These are phyloP conservation scores for Candida easanensis DNA, from an alignment of 805 yeast genomes.

Conservation along the genomic window DNA sequence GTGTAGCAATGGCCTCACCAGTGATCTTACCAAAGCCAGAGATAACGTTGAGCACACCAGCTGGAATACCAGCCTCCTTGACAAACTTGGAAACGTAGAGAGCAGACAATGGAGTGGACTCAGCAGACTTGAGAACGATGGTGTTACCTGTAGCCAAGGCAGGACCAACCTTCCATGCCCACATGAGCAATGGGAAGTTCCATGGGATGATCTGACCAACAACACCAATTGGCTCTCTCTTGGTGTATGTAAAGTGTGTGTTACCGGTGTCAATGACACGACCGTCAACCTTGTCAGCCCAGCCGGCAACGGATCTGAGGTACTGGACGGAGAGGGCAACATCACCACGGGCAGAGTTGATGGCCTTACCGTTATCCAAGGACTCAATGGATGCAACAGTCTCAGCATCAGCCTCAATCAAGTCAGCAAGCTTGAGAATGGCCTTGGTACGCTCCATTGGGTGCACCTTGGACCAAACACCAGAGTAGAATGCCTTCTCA, in stretches of 20 bases:
- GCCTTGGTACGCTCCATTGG: slow-evolving; percentile 66
- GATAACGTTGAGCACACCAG: slow-evolving; percentile 85
- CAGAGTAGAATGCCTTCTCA: slow-evolving; percentile 61
- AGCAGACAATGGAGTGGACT: slow-evolving; percentile 88
- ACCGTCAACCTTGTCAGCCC: slow-evolving; percentile 86
- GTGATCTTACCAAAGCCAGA: slow-evolving; percentile 85
- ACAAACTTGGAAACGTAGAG: slow-evolving; percentile 66
- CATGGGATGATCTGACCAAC: slow-evolving; percentile 96
- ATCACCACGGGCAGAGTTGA: slow-evolving; percentile 69
- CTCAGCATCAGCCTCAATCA: slow-evolving; percentile 70
- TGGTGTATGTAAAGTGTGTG: slow-evolving; percentile 72
- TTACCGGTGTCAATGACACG: slow-evolving; percentile 70
- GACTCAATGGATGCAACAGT: slow-evolving; percentile 78
- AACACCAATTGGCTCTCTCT: slow-evolving; percentile 90
- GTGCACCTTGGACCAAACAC: slow-evolving; percentile 73
- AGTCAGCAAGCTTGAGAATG: slow-evolving; percentile 70
- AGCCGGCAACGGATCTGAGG: slow-evolving; percentile 85
- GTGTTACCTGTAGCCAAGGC: slow-evolving; percentile 90
- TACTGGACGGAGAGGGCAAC: slow-evolving; percentile 66
- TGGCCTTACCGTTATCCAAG: slow-evolving; percentile 85
- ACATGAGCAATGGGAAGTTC: slow-evolving; percentile 95
- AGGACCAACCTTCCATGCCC: slow-evolving; percentile 93
- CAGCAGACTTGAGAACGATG: slow-evolving; percentile 85
- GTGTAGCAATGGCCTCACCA: slow-evolving; percentile 77
- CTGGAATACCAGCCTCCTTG: slow-evolving; percentile 84